Evolutionary conservation across 1,284 basidiomycete species (phyloP).

Genomic region (Coniferiporia sulphurascens): DNA sequence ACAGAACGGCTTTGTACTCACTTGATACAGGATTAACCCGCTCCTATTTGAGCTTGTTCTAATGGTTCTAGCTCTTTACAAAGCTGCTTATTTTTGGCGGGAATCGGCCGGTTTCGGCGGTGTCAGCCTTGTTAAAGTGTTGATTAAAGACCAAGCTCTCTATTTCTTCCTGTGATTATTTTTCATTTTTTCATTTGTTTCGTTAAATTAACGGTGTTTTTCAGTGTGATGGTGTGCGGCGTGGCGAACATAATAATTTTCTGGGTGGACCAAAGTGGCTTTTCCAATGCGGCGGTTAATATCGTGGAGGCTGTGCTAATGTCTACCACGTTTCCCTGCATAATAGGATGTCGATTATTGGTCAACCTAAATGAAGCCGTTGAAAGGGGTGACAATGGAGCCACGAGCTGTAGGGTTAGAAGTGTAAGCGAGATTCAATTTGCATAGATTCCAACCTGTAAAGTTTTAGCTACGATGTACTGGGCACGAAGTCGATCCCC

Average conservation of each 20-base stretch:
- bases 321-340: not conserved
- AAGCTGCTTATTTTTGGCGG: not conserved
- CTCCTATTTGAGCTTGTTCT: constrained; percentile 1
- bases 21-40: not conserved
- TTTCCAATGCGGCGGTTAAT: not conserved
- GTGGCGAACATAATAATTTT: not conserved
- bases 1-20: not conserved
- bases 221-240: not conserved
- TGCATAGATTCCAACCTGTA: too few relatives aligned
- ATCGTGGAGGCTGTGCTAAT: not conserved
- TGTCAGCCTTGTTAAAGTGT: not conserved
- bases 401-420: not conserved
- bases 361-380: not conserved
- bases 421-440: not conserved
- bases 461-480: too few relatives aligned
- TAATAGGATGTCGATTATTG: not conserved
- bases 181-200: not conserved
- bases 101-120: not conserved
- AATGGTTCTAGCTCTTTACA: constrained; percentile 2
- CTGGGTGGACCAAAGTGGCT: not conserved
- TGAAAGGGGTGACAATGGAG: not conserved
- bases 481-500: too few relatives aligned
- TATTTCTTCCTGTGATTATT: constrained; percentile 5
- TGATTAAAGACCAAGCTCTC: not conserved
- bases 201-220: not conserved